These are phyloP conservation scores for Debaryomyces castellii DNA, from an alignment of 805 yeast genomes.

Conservation along the genomic window DNA sequence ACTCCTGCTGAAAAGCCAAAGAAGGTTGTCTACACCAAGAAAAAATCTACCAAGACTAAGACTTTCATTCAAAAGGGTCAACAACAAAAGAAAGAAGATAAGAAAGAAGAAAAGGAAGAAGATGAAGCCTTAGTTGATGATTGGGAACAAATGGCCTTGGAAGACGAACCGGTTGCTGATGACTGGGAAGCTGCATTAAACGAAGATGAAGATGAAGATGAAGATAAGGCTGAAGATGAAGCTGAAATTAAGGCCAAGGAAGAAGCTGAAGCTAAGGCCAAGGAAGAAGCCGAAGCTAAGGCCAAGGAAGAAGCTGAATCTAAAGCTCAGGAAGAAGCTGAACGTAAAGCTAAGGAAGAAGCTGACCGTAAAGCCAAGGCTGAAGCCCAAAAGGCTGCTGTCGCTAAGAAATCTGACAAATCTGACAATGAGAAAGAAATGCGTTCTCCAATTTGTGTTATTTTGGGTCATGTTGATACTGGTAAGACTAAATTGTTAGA, in stretches of 20 bases:
- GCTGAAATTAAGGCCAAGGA: slow-evolving; percentile 31
- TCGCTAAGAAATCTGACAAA: slow-evolving; percentile 7
- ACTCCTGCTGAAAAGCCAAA: slow-evolving; percentile 49
- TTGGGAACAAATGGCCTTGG: slow-evolving; percentile 77
- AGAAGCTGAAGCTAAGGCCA: slow-evolving; percentile 21
- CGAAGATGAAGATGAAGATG: slow-evolving; percentile 24
- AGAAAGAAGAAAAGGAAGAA: slow-evolving; percentile 23
- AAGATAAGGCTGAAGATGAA: slow-evolving; percentile 29
- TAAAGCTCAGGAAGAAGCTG: slow-evolving; percentile 20
- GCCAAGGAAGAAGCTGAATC: slow-evolving; percentile 30
- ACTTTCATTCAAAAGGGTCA: slow-evolving; percentile 30
- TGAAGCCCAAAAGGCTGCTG: slow-evolving; percentile 15
- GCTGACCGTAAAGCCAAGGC: slow-evolving; percentile 35
- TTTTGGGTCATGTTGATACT: slow-evolving; percentile 98
- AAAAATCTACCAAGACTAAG: slow-evolving; percentile 56
- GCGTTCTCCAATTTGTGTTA: slow-evolving; percentile 99
- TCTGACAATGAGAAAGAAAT: slow-evolving; percentile 51
- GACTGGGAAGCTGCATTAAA: slow-evolving; percentile 50
- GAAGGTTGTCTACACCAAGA: slow-evolving; percentile 69
- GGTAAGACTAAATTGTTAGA: slow-evolving; percentile 98
- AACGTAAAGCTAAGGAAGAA: slow-evolving; percentile 22
- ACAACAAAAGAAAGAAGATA: slow-evolving; percentile 13
- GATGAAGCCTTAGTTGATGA: slow-evolving; percentile 69
- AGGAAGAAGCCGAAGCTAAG: slow-evolving; percentile 17
- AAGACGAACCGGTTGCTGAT: slow-evolving; percentile 54